These are phyloP conservation scores for Cucurbita ficifolia DNA, from an alignment of 306 rosid species.

Conservation along the genomic window DNA sequence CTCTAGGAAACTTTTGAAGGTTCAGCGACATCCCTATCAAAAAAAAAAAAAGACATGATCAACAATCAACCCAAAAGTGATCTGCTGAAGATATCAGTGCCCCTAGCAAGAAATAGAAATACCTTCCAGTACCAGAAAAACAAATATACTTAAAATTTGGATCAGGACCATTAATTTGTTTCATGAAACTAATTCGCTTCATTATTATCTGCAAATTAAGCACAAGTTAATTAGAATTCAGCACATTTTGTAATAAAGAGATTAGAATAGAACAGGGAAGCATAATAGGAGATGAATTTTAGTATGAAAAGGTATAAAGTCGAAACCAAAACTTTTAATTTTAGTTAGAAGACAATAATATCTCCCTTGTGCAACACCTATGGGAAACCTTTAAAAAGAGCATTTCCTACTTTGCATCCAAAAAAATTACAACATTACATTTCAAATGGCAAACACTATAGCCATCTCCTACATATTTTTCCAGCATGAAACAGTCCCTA, in stretches of 20 bases:
- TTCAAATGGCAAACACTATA: not conserved
- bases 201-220: conserved; percentile 17
- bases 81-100: not conserved
- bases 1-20: conserved; percentile 23
- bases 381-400: not conserved
- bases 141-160: conserved; percentile 33
- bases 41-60: not conserved
- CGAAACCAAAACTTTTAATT: not conserved
- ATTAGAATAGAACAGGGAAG: not conserved
- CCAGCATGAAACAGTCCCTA: not conserved
- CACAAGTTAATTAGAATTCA: not conserved
- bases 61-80: not conserved
- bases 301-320: not conserved
- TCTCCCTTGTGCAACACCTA: not conserved
- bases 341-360: not conserved
- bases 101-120: conserved; percentile 12
- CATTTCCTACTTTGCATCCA: not conserved
- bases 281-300: not conserved
- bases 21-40: conserved; percentile 25
- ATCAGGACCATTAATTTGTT: conserved; percentile 31
- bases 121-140: conserved; percentile 44
- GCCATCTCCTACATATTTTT: not conserved
- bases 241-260: not conserved
- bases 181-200: conserved; percentile 16
- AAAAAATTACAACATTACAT: not conserved